Base-by-base conservation (phyloP, 1,139 yeast species). In the Candida sp. region DNA sequence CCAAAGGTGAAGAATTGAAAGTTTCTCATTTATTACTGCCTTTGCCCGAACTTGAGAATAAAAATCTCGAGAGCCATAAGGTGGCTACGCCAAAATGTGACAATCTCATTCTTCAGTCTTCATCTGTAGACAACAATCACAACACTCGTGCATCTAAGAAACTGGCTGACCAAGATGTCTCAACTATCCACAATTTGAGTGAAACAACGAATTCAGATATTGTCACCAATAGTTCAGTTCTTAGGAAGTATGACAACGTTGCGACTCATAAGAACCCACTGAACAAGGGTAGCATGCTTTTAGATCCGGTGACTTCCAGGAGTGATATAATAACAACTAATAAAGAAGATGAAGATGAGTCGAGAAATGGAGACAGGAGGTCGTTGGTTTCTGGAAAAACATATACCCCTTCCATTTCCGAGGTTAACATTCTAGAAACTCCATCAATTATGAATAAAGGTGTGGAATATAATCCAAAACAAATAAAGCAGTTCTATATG, bases 1-100 rank as follows among this genome's bases (percentile, higher is more conserved):
- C 64, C 1, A 48, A 53, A 5, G 64, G 64, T 3, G 47, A 54
- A 27, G 53, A 47, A 39, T 44, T 53, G 22, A 47, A 50, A 33
- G 56, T 45, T 35, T 37, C 47, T 2, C 45, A 48, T 25, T 36
- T 56, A 21, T 53, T 50, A 33, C 47, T 40, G 22, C 60, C 59
- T 2, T 41, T 43, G 19, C 60, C 60, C 2, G 57, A 50, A n/a
- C 47, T 55, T 15, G 38, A 38, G 39, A 29, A 7, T 21, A 19
- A 32, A n/a, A n/a, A 12, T 32, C n/a, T 11, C 19, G 19, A n/a
- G 11, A n/a, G 19, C 34, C 6, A 32, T 32, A 6, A 12, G 6
- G 19, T 6, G n/a, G 19, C 6, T 9, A 32, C 12, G 2, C 12
- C 34, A 7, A 32, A 32, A 32, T 32, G 6, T 6, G n/a, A 11